Evolutionary conservation across 2,329 filamentous ascomycete genomes (phyloP), one percentile per base, ranked within the genome.

Genomic region (Tolypocladium inflatum): DNA sequence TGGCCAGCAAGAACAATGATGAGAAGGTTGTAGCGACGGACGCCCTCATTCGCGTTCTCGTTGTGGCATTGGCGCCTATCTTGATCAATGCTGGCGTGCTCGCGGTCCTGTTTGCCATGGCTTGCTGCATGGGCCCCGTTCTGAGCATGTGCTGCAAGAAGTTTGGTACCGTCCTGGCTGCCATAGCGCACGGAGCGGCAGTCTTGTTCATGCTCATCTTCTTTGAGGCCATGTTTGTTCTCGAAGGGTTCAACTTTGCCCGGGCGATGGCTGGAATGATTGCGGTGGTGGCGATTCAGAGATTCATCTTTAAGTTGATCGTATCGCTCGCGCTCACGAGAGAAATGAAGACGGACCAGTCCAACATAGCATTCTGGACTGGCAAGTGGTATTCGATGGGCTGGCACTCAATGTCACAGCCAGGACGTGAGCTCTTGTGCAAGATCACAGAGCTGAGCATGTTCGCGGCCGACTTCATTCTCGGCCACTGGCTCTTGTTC

Each of bases 71-170:
- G 57, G 93, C 86, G 0, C 94, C 94, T 0, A 85, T 99, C 59
- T 91, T 77, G 57, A 75, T 99, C 74, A 99, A 99, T 69, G 91
- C 92, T 23, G 94, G 91, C 75, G 83, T 91, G 10, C 77, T 93
- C 2, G 82, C 74, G 57, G 83, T 77, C 55, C 86, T 99, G 75
- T 99, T 99, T 70, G 89, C 78, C 55, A 92, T 99, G 90, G 94
- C 94, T 55, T 99, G 94, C 71, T 99, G 90, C 74, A 97, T 97
- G 90, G 94, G 94, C 60, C 94, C 94, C 0, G 63, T 99, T 15
- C 82, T 99, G 55, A 89, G 91, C 78, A 96, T 99, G 90, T 99
- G 94, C 80, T 99, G 94, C 84, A 99, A 99, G 86, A 99, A 97
- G 75, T 97, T 97, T 62, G 94, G 94, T 68, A 89, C 91, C 56